Evolutionary conservation across 176 grass and related monocot genomes (phyloP).

Genomic region (Ananas comosus): DNA sequence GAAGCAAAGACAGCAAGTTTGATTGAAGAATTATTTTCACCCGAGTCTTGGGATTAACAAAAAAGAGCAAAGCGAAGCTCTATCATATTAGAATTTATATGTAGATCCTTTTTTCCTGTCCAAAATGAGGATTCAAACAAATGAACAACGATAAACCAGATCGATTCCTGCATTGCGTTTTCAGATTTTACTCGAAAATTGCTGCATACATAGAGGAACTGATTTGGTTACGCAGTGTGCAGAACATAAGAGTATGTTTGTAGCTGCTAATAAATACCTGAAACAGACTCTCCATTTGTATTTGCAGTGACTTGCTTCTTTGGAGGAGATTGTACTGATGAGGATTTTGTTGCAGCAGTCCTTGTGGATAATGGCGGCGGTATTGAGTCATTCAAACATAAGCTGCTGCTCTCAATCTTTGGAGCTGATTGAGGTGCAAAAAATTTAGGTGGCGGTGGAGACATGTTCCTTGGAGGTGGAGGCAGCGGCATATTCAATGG

Average conservation of each 20-base stretch:
- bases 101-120: too few relatives aligned
- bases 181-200: too few relatives aligned
- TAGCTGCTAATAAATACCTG: constrained; percentile 38
- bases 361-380: constrained; percentile 1
- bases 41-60: too few relatives aligned
- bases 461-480: constrained; percentile 15
- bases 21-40: background rate
- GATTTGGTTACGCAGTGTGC: too few relatives aligned
- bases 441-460: constrained; percentile 11
- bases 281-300: constrained; percentile 17
- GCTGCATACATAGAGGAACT: too few relatives aligned
- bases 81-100: too few relatives aligned
- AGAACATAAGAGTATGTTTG: background rate
- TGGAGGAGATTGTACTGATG: constrained; percentile 12
- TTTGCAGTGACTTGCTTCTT: constrained; percentile 28
- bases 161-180: background rate
- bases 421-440: constrained; percentile 17
- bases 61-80: too few relatives aligned
- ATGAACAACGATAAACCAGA: background rate
- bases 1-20: background rate
- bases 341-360: constrained; percentile 21
- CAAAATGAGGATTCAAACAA: background rate
- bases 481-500: constrained; percentile 22
- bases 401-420: constrained; percentile 19
- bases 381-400: constrained; percentile 25